These are phyloP conservation scores for Pittosporum tobira DNA, from an alignment of 129 eudicot genomes.

Conservation along the genomic window DNA sequence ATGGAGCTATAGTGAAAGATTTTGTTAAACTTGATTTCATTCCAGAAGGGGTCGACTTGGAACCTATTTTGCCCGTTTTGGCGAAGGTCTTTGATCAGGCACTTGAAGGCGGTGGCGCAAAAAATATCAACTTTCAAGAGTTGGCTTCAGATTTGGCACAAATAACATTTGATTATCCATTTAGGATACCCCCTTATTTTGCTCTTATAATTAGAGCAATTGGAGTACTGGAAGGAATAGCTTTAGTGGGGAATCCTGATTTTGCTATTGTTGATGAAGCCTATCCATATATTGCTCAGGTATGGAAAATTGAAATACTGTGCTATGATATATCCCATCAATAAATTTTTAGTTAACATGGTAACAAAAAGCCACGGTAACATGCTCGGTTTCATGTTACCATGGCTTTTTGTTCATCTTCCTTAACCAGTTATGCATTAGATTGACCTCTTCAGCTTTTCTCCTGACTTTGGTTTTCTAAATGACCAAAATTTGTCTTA, in stretches of 20 bases:
- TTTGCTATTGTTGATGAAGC: slow-evolving; percentile 99
- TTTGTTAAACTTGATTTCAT: slow-evolving; percentile 95
- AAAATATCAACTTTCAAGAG: slow-evolving; percentile 93
- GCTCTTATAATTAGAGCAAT: slow-evolving; percentile 97
- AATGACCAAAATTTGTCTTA: slow-evolving; percentile 3
- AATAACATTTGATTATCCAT: slow-evolving; percentile 96
- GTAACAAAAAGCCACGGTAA: neutral
- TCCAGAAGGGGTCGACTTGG: slow-evolving; percentile 88
- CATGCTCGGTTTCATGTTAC: neutral
- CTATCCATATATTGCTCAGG: slow-evolving; percentile 99
- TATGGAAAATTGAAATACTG: slow-evolving; percentile 12
- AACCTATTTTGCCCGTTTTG: slow-evolving; percentile 91
- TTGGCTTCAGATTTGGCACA: slow-evolving; percentile 96
- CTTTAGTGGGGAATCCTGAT: slow-evolving; percentile 96
- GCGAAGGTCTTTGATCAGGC: slow-evolving; percentile 99
- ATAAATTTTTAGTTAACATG: neutral
- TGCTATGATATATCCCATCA: no score
- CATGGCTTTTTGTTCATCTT: neutral
- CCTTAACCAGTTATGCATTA: neutral
- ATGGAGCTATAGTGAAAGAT: slow-evolving; percentile 91
- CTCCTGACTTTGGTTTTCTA: neutral
- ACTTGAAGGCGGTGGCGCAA: slow-evolving; percentile 99
- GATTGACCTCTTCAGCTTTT: neutral
- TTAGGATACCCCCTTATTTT: slow-evolving; percentile 95
- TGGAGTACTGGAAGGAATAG: slow-evolving; percentile 98